Evolutionary conservation across 176 grass and related monocot species (phyloP).

Genomic region (Saccharum officinarum): DNA sequence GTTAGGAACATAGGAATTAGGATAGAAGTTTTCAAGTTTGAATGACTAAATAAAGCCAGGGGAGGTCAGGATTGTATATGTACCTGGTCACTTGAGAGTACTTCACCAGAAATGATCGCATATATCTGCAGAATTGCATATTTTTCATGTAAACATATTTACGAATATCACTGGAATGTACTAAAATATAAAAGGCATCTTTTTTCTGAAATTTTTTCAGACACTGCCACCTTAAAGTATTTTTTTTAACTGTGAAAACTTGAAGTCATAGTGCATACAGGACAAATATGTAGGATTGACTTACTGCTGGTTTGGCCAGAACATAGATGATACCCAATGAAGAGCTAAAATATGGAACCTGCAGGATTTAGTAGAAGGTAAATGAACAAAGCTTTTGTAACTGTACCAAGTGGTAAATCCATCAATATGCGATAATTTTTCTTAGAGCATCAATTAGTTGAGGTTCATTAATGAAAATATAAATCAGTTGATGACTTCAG

Average conservation of each 20-base stretch:
- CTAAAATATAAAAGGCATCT: not conserved
- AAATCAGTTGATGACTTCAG: not conserved
- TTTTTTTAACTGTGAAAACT: not conserved
- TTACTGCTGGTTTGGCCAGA: constrained; percentile 86
- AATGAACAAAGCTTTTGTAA: not conserved
- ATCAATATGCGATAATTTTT: not conserved
- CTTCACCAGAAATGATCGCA: constrained; percentile 67
- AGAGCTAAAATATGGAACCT: constrained; percentile 88
- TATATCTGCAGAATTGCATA: constrained; percentile 51
- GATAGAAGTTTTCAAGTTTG: too few species aligned
- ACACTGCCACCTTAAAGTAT: not conserved
- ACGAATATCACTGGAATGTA: not conserved
- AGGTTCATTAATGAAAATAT: not conserved
- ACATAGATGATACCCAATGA: constrained; percentile 81
- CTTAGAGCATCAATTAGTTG: not conserved
- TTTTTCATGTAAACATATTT: not conserved
- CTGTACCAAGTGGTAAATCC: not conserved
- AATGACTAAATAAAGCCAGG: not conserved
- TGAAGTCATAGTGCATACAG: not conserved
- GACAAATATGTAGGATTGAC: constrained; percentile 8
- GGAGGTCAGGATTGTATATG: not conserved
- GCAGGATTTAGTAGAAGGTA: constrained; percentile 1
- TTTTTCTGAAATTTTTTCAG: not conserved
- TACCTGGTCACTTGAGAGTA: constrained; percentile 69
- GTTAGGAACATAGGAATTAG: not conserved